Base-by-base conservation (phyloP, 2,329 filamentous ascomycete genomes). In the Phialophora macrospora region DNA sequence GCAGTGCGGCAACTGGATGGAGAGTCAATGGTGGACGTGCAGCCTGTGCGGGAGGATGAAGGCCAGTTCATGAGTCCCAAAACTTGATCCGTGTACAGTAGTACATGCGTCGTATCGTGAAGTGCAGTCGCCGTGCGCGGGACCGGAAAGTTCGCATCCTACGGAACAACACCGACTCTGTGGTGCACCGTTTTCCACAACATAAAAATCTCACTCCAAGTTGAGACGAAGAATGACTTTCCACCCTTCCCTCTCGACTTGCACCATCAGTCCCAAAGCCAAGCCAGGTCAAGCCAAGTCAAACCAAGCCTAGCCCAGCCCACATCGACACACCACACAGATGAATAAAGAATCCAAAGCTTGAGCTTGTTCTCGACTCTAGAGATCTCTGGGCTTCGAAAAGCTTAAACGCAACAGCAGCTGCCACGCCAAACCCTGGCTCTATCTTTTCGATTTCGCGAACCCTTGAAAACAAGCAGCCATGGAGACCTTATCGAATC, bases 11-110 rank as follows among this genome's bases (percentile, higher is more conserved):
- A 81, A 82, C 0, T 88, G 87, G 66, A 88, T 88, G 85, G 87
- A 88, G 74, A 81, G 80, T 22, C 77, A 85, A 70, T 89, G 86
- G 85, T 88, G 86, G 86, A 88, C 85, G 4, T 89, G 87, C 70
- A 82, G 83, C 14, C 78, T 78, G 11, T 89, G 87, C 74, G 86
- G 86, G 57, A 78, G 75, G 8, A 85, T 88, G 84, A 88, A 88
- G 73, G 71, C 75, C 41, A 75, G 74, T 48, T 85, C 83, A 34
- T 67, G 62, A 67, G 7, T n/a, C 14, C 26, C 11, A 22, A 12
- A 20, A 5, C 2, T 55, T 51, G 20, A 26, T 51, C 8, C 48
- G 7, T n/a, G 14, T 7, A n/a, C 14, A 2, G 14, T 8, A 0
- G 14, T 2, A 44, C 38, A n/a, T n/a, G n/a, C n/a, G 17, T n/a